Evolutionary conservation across 2,329 filamentous ascomycete genomes (phyloP), one percentile per base, ranked within the genome.

Genomic region (Calycina herbarum): DNA sequence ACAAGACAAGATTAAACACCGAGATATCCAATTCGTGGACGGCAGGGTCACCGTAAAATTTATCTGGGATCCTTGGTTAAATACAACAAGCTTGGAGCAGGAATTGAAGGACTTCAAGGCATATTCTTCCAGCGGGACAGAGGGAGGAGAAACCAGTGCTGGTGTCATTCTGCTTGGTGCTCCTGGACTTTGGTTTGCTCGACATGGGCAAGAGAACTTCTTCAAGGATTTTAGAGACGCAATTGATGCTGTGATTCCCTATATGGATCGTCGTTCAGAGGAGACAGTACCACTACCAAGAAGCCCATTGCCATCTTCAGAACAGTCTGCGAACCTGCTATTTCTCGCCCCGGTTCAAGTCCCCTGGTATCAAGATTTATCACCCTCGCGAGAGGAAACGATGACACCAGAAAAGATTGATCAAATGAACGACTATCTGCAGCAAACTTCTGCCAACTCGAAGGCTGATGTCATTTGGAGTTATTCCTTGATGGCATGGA

Each of bases 61-160:
- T 68, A 74, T 87, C 11, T 89, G 86, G 85, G 86, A 90, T 74
- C 87, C 87, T 0, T 88, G 79, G 76, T 77, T 89, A 29, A 85
- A 89, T 73, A 80, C 82, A 33, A 80, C 81, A 0, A 70, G 71
- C 8, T 71, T 84, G 33, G 72, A 78, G 29, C 71, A 76, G 15
- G 79, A 82, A 59, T 70, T 86, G 54, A 71, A 74, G 33, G 71
- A 72, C 1, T 82, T 79, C 68, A 74, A 71, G 35, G 67, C 72
- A 57, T 71, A 68, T 61, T 63, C 68, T 35, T 24, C 51, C 65
- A 5, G 59, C 67, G 17, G 67, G 51, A 17, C 67, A 71, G 31
- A 51, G 24, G 71, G 69, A 20, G 65, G 68, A 20, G 71, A 73
- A 11, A 64, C 73, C n/a, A 75, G 78, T 24, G 78, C 83, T 7